A percentile compares a stretch with the other conserved stretches of the same genome.
These are phyloP conservation scores for Neurospora discreta DNA, from an alignment of 495 filamentous ascomycete species.

Conservation along the genomic window DNA sequence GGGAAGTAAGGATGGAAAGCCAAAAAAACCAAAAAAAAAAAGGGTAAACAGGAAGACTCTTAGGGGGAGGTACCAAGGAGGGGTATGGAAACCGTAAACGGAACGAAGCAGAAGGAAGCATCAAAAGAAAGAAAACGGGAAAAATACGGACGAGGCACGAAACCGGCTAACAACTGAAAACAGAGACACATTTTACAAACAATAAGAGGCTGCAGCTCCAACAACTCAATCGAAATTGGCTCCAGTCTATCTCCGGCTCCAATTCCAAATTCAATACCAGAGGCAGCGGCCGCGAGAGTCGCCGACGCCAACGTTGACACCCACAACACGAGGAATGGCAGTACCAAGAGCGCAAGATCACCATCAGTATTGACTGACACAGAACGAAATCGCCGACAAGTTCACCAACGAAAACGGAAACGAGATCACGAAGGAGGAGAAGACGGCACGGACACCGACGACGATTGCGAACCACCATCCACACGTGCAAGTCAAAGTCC, in stretches of 20 bases:
- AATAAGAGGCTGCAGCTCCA: neutral
- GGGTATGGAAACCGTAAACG: neutral
- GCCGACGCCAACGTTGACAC: neutral
- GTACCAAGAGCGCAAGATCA: neutral
- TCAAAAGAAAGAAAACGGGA: too few species aligned
- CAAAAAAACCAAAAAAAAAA: too few species aligned
- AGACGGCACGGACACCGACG: neutral
- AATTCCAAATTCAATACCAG: neutral
- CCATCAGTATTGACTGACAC: neutral
- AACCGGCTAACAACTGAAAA: neutral
- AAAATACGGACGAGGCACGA: neutral
- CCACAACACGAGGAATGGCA: neutral
- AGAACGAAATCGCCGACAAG: neutral
- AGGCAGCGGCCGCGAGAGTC: too few species aligned
- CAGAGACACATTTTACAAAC: neutral
- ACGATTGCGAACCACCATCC: neutral
- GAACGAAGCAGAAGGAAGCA: neutral
- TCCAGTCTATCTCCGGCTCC: neutral
- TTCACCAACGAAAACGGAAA: neutral
- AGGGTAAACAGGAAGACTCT: too few species aligned
- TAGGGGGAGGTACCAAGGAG: neutral
- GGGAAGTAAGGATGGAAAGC: neutral
- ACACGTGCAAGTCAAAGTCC: neutral
- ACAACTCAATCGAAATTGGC: neutral
- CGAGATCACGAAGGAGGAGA: neutral